Percentiles rank a stretch among this genome's conserved stretches.
Evolutionary conservation across 2,329 filamentous ascomycete species (phyloP).

Genomic region (Calycina herbarum): DNA sequence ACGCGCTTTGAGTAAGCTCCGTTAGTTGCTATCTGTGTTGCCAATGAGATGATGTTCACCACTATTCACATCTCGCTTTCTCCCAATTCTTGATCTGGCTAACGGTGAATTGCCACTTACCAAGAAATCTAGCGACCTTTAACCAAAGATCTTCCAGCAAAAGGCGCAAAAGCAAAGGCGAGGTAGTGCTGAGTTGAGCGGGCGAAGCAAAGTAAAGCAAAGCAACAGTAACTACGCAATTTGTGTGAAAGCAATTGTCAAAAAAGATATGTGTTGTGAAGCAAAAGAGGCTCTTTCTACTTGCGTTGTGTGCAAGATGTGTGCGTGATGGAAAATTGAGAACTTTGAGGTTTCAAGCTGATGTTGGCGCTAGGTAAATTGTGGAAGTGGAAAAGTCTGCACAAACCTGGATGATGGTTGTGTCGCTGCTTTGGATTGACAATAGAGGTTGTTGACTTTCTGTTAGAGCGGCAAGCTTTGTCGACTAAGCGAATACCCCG

Average conservation of each 20-base stretch:
- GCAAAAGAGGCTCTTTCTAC: background rate
- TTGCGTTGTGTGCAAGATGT: background rate
- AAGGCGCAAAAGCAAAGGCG: background rate
- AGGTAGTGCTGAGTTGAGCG: background rate
- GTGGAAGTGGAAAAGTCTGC: background rate
- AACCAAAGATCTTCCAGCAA: background rate
- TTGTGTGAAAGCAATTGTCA: background rate
- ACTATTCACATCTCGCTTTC: background rate
- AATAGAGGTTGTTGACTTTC: background rate
- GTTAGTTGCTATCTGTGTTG: background rate
- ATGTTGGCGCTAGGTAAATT: background rate
- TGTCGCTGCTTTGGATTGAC: background rate
- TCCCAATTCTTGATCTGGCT: background rate
- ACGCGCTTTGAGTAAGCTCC: background rate
- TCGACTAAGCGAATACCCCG: conserved; percentile 1
- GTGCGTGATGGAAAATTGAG: background rate
- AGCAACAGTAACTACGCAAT: background rate
- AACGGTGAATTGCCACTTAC: background rate
- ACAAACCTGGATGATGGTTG: background rate
- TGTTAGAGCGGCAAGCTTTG: background rate
- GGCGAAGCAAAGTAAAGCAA: background rate
- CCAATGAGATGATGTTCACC: background rate
- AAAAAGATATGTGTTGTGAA: background rate
- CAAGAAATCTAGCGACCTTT: background rate
- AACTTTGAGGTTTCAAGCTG: background rate